Base-by-base conservation (phyloP, 129 eudicot genomes). In the Arctium minus region DNA sequence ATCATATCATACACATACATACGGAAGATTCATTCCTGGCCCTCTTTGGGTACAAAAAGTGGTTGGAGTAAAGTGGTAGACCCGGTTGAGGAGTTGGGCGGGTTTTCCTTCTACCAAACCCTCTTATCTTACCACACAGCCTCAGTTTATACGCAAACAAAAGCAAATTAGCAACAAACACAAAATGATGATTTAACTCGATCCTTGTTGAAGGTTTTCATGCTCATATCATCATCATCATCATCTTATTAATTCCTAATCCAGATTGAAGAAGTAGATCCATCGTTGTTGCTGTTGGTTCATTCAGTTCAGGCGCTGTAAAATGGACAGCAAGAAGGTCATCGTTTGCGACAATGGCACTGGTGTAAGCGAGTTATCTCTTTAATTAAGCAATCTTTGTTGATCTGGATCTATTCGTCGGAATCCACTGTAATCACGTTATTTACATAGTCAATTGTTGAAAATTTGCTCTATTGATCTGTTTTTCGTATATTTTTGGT, bases 311-410 rank as follows among this genome's bases (percentile, higher is more conserved):
- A 32, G 82, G 75, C 50, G 37, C 22, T 31, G 62, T 46, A n/a
- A 56, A 70, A 94, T 94, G 98, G 98, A 94, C 89, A 94, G 89
- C 85, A 86, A 85, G 65, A 91, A 88, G 83, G 98, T 94, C 86
- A 91, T 94, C 93, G 98, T 94, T 27, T 94, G 98, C 90, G 98
- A 94, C 85, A 94, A 92, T 75, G 98, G 98, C 88, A 94, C 98
- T 8, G 98, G 98, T 85, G 98, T 94, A 91, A 85, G 69, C 79
- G 50, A 39, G 56, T 71, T 69, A 8, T 76, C 74, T 86, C 79
- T n/a, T 72, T 56, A 42, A 29, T 86, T 86, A 18, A 84, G 4
- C 75, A 18, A 15, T 62, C 46, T 40, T 12, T 44, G 65, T 4
- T 42, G 44, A 79, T 79, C 60, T 79, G 38, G 46, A 84, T 79